phyloP scores from a whole-genome alignment of 768 basidiomycete species.

The Mycena chlorophos region DNA sequence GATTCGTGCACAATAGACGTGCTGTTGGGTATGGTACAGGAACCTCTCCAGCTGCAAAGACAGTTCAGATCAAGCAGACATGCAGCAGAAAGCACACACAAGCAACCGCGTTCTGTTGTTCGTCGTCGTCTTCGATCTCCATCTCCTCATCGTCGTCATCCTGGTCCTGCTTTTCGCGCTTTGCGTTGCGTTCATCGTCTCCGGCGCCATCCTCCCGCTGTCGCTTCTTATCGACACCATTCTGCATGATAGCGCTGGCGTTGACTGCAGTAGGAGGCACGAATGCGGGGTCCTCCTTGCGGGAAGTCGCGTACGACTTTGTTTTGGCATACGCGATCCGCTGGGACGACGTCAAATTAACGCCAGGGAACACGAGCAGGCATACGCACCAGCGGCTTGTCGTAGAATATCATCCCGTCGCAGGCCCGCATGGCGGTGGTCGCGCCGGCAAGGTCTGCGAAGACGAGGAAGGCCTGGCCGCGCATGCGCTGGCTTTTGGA shows the following conservation, averaged over 20 bases:
- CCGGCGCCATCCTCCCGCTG: constrained; percentile 64
- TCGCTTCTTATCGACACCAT: constrained; percentile 56
- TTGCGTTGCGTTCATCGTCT: constrained; percentile 54
- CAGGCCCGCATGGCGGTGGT: constrained; percentile 92
- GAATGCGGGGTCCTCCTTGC: constrained; percentile 78
- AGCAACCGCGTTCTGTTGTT: constrained; percentile 39
- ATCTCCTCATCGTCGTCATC: constrained; percentile 85
- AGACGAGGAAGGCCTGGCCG: constrained; percentile 96
- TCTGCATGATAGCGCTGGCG: constrained; percentile 50
- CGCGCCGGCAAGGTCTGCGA: constrained; percentile 85
- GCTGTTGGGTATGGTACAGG: constrained; percentile 58
- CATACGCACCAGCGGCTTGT: constrained; percentile 82
- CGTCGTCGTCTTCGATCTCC: constrained; percentile 87
- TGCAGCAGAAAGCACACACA: constrained; percentile 45
- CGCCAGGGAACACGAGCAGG: constrained; percentile 1
- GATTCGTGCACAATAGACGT: constrained; percentile 75
- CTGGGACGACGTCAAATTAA: constrained; percentile 40
- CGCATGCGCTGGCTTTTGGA: constrained; percentile 83
- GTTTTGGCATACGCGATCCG: constrained; percentile 88
- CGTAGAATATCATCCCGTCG: constrained; percentile 91
- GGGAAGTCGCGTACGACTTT: constrained; percentile 83
- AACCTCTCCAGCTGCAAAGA: constrained; percentile 40
- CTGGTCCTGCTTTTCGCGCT: constrained; percentile 63
- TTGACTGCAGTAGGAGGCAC: constrained; percentile 70
- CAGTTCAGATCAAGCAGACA: constrained; percentile 32